Evolutionary conservation across 768 basidiomycete species (phyloP).

Genomic region (Podaxis rugospora): DNA sequence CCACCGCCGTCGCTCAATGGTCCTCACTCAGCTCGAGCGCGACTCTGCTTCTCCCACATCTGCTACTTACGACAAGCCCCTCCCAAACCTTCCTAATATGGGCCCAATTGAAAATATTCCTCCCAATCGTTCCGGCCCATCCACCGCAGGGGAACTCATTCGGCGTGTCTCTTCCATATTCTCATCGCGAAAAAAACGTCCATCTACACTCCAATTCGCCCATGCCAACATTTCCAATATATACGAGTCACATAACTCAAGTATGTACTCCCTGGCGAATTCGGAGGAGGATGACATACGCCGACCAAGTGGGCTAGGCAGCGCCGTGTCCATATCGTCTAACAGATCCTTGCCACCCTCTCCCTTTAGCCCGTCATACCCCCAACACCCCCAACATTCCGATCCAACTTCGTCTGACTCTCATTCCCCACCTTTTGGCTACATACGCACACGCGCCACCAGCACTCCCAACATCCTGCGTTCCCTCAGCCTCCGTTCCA

Average conservation of each 20-base stretch:
- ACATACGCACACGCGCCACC: conserved; percentile 24
- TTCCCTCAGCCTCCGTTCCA: conserved; percentile 15
- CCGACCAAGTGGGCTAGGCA: conserved; percentile 41
- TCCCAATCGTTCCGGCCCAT: background rate
- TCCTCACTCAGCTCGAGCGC: background rate
- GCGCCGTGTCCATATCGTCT: conserved; percentile 31
- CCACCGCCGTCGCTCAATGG: background rate
- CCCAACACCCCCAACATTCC: conserved; percentile 8
- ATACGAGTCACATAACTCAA: conserved; percentile 10
- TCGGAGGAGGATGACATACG: conserved; percentile 38
- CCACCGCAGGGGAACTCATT: conserved; percentile 18
- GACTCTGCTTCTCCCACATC: background rate
- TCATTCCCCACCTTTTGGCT: conserved; percentile 1
- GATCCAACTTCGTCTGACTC: background rate
- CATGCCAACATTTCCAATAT: conserved; percentile 9
- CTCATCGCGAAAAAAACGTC: conserved; percentile 9
- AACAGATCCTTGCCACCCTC: conserved; percentile 33
- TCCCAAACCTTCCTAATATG: background rate
- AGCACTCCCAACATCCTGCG: conserved; percentile 36
- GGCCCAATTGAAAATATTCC: conserved; percentile 10
- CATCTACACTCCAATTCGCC: conserved; percentile 1
- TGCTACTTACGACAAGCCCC: background rate
- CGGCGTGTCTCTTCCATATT: conserved; percentile 29
- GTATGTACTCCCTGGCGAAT: conserved; percentile 14
- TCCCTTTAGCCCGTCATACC: conserved; percentile 21